These are phyloP conservation scores for Fragaria vesca DNA, from an alignment of 306 rosid genomes.

Conservation along the genomic window DNA sequence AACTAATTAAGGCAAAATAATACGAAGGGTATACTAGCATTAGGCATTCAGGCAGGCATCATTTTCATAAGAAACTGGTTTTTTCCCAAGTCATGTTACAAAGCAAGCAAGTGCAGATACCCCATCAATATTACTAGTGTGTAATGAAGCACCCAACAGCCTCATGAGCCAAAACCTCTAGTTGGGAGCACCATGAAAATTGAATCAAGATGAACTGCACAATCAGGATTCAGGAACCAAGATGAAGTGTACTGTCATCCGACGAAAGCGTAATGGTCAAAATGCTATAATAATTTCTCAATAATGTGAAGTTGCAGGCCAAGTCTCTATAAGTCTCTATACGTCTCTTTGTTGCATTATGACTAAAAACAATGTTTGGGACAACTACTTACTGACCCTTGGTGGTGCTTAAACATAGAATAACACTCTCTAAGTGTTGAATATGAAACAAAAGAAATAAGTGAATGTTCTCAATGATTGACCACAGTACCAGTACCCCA, in stretches of 20 bases:
- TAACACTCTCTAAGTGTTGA: too few relatives aligned
- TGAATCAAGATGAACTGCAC: too few relatives aligned
- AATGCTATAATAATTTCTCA: not conserved
- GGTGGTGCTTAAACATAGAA: not conserved
- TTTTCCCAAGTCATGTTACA: not conserved
- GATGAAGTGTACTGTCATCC: not conserved
- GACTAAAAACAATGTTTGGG: too few relatives aligned
- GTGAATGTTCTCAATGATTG: not conserved
- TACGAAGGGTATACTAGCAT: not conserved
- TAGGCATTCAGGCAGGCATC: not conserved
- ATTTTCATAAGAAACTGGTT: not conserved
- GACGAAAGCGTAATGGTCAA: not conserved
- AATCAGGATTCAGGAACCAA: not conserved
- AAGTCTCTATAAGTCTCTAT: not conserved
- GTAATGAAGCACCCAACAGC: constrained; percentile 20
- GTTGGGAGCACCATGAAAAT: constrained; percentile 13
- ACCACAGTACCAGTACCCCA: not conserved
- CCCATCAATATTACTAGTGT: not conserved
- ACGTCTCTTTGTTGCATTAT: not conserved
- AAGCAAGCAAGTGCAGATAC: not conserved
- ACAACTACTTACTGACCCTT: too few relatives aligned
- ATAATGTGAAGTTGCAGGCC: not conserved
- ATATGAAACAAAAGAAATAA: not conserved
- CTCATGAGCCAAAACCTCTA: constrained; percentile 22
- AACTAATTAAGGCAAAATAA: too few relatives aligned